Evolutionary conservation across 331 rosid species (phyloP).

Genomic region (Malus hybrid): DNA sequence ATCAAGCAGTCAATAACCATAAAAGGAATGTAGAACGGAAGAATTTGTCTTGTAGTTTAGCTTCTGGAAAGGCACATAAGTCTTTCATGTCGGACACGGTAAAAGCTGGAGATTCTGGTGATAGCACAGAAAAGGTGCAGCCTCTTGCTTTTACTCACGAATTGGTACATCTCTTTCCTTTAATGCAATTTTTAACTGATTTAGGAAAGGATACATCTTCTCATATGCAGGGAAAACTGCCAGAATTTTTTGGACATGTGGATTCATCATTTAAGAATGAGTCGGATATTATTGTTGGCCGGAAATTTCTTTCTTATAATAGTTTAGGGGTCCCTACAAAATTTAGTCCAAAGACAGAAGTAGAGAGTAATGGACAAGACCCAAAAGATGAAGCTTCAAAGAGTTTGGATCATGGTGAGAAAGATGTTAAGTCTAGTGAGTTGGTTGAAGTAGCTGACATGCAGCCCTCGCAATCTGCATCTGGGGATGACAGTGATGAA

Average conservation of each 20-base stretch:
- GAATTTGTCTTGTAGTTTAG: constrained; percentile 35
- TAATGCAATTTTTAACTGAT: constrained; percentile 12
- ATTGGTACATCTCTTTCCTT: constrained; percentile 16
- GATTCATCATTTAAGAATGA: constrained; percentile 35
- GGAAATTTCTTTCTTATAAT: constrained; percentile 22
- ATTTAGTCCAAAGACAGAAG: constrained; percentile 34
- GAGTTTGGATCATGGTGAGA: constrained; percentile 25
- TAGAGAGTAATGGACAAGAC: constrained; percentile 29
- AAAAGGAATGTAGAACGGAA: constrained; percentile 28
- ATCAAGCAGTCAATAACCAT: constrained; percentile 22
- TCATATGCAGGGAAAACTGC: constrained; percentile 32
- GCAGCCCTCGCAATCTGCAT: constrained; percentile 28
- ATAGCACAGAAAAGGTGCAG: constrained; percentile 31
- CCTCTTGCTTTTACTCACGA: constrained; percentile 10
- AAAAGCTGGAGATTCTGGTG: constrained; percentile 34
- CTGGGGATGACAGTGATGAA: constrained; percentile 53
- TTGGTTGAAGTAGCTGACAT: constrained; percentile 25
- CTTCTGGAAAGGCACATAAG: constrained; percentile 41
- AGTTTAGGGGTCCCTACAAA: constrained; percentile 26
- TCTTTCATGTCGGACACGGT: constrained; percentile 31
- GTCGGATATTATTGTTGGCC: constrained; percentile 24
- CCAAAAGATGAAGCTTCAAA: constrained; percentile 30
- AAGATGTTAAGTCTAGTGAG: constrained; percentile 32
- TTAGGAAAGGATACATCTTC: constrained; percentile 20
- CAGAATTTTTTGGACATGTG: constrained; percentile 28